Evolutionary conservation across 2,329 filamentous ascomycete species (phyloP), one percentile per base, ranked within the genome.

Genomic region (Cryphonectria japonica): DNA sequence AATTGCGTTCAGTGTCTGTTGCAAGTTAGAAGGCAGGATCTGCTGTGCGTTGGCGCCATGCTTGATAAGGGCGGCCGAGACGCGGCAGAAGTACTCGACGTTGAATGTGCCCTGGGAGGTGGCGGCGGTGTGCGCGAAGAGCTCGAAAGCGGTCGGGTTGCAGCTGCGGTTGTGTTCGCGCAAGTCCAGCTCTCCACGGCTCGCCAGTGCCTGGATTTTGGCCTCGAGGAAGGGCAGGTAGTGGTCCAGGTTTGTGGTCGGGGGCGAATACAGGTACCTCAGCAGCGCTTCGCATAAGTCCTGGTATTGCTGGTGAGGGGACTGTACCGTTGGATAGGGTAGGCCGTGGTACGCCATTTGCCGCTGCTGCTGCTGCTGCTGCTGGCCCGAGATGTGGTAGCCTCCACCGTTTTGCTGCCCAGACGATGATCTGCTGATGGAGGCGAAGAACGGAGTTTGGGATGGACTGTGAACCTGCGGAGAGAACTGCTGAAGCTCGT

Each of bases 51-150:
- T 34, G 43, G 50, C 69, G 57, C 65, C 67, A 8, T 67, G 46
- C 46, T 46, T 59, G 6, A 72, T 59, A 39, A 70, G 59, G 19
- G 46, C 59, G 64, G 70, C 70, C 50, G 62, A 50, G 43, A 71
- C 39, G 22, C 43, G 34, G 43, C 69, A 60, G 57, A 69, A 43
- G 46, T 52, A 39, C 57, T 61, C 29, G 43, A 65, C 39, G 32
- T 41, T 22, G 64, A 57, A 39, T n/a, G 29, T 2, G 41, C n/a
- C 19, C 19, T 37, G 50, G 26, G 41, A 5, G 46, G 52, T 37
- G 39, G 52, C 46, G 52, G 37, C 26, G 66, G n/a, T 37, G 34
- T 66, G 59, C 54, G 50, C 66, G 52, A 62, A 66, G n/a, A 52
- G 39, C 61, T 72, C 59, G 32, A 72, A 61, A 14, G 61, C 65